Conservation (phyloP, 345 rosid species). For the Raphanus raphanistrum region DNA sequence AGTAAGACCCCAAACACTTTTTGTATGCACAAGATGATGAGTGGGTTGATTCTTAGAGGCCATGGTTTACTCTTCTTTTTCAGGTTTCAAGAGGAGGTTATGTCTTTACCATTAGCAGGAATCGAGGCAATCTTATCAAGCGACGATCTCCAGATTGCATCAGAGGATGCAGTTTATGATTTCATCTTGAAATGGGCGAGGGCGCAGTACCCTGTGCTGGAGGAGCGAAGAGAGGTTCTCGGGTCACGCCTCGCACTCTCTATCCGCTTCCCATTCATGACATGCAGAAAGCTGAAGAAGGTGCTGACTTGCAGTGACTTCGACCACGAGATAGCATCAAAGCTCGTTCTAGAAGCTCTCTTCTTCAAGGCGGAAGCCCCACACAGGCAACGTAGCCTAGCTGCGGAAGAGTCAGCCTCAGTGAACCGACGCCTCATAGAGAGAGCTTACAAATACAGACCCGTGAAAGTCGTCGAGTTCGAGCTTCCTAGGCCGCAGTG, state of each 20-base stretch:
- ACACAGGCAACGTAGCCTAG: slow-evolving; percentile 40
- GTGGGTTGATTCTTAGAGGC: neutral
- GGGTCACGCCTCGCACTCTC: slow-evolving; percentile 76
- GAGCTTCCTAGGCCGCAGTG: slow-evolving; percentile 91
- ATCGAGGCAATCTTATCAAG: slow-evolving; percentile 41
- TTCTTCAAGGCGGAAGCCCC: neutral
- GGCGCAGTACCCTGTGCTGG: slow-evolving; percentile 55
- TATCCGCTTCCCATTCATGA: slow-evolving; percentile 92
- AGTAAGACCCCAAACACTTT: slow-evolving; percentile 46
- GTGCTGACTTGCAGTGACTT: slow-evolving; percentile 79
- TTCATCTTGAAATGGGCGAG: slow-evolving; percentile 93
- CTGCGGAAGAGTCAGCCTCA: slow-evolving; percentile 73
- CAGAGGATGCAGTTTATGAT: slow-evolving; percentile 97
- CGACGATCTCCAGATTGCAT: slow-evolving; percentile 92
- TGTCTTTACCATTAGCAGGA: slow-evolving; percentile 77
- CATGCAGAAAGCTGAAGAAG: slow-evolving; percentile 92
- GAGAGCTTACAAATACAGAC: slow-evolving; percentile 93
- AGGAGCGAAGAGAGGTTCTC: slow-evolving; percentile 74
- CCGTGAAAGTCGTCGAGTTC: slow-evolving; percentile 92
- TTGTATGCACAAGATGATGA: neutral
- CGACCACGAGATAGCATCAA: slow-evolving; percentile 82
- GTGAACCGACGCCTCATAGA: slow-evolving; percentile 69
- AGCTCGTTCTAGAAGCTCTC: slow-evolving; percentile 39
- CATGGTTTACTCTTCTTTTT: neutral
- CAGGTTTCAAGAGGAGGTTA: slow-evolving; percentile 87